These are phyloP conservation scores for Hanseniaspora gamundiae DNA, from an alignment of 1,139 yeast genomes.

Conservation along the genomic window DNA sequence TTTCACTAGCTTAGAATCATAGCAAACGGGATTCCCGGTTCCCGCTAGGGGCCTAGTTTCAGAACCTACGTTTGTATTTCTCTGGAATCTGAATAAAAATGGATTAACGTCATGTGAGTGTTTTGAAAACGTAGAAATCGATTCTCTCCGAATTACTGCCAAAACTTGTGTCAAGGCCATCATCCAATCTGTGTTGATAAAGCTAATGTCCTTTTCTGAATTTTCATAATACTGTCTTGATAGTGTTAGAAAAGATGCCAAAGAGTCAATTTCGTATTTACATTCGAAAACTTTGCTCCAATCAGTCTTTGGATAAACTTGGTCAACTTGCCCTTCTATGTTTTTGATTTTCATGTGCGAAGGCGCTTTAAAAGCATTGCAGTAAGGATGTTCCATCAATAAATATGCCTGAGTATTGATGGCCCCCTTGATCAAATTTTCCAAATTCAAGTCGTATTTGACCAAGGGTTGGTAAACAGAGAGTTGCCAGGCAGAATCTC, in stretches of 20 bases:
- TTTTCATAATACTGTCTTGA: slow-evolving; percentile 56
- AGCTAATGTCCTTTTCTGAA: slow-evolving; percentile 34
- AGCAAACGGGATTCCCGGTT: slow-evolving; percentile 71
- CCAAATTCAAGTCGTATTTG: slow-evolving; percentile 37
- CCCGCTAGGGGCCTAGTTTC: slow-evolving; percentile 75
- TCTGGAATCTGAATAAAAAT: slow-evolving; percentile 52
- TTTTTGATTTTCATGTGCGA: slow-evolving; percentile 40
- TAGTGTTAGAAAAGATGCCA: slow-evolving; percentile 70
- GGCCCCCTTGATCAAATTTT: slow-evolving; percentile 57
- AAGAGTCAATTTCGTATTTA: slow-evolving; percentile 77
- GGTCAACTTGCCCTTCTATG: slow-evolving; percentile 48
- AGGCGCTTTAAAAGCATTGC: slow-evolving; percentile 90
- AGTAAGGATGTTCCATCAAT: slow-evolving; percentile 55
- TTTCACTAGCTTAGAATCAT: slow-evolving; percentile 56
- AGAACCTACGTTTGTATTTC: slow-evolving; percentile 64
- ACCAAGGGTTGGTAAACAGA: slow-evolving; percentile 60
- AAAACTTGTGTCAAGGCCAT: slow-evolving; percentile 44
- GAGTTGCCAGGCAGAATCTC: slow-evolving; percentile 79
- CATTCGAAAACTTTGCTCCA: slow-evolving; percentile 75
- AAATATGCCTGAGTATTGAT: slow-evolving; percentile 66
- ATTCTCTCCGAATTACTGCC: slow-evolving; percentile 46
- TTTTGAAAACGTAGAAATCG: slow-evolving; percentile 48
- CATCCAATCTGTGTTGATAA: slow-evolving; percentile 46
- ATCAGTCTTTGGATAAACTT: slow-evolving; percentile 57
- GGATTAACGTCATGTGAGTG: slow-evolving; percentile 40